Conservation (phyloP, 768 basidiomycete species). For the Pilatotrama ljubarskyi region DNA sequence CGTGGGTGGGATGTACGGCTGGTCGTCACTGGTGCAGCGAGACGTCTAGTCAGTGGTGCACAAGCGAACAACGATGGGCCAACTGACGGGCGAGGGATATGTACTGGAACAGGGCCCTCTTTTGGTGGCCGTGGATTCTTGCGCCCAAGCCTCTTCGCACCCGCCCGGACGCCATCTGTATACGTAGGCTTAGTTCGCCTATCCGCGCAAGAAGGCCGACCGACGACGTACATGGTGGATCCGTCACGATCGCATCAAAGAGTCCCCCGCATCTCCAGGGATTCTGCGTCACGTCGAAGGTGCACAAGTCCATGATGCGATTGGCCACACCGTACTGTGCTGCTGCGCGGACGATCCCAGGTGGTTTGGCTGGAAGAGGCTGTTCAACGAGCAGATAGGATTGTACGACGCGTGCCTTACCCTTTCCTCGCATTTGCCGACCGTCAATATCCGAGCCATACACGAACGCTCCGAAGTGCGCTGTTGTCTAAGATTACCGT, state of each 20-base stretch:
- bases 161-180: conserved; percentile 87
- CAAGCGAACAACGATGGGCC: background rate
- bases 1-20: conserved; percentile 85
- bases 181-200: no score
- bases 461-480: conserved; percentile 84
- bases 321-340: conserved; percentile 77
- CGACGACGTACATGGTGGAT: conserved; percentile 79
- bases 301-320: conserved; percentile 79
- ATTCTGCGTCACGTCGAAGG: conserved; percentile 90
- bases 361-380: conserved; percentile 36
- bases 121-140: conserved; percentile 47
- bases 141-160: conserved; percentile 78
- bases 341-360: conserved; percentile 81
- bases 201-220: no score
- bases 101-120: conserved; percentile 31
- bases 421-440: conserved; percentile 93
- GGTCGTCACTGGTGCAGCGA: conserved; percentile 43
- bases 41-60: background rate
- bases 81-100: conserved; percentile 44
- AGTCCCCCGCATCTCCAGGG: conserved; percentile 88
- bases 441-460: conserved; percentile 97
- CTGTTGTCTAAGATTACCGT: conserved; percentile 57
- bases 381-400: background rate
- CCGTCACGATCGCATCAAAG: conserved; percentile 93
- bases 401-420: conserved; percentile 38